Evolutionary conservation across 2,329 filamentous ascomycete genomes (phyloP).

Genomic region (Trichoderma lentiforme): DNA sequence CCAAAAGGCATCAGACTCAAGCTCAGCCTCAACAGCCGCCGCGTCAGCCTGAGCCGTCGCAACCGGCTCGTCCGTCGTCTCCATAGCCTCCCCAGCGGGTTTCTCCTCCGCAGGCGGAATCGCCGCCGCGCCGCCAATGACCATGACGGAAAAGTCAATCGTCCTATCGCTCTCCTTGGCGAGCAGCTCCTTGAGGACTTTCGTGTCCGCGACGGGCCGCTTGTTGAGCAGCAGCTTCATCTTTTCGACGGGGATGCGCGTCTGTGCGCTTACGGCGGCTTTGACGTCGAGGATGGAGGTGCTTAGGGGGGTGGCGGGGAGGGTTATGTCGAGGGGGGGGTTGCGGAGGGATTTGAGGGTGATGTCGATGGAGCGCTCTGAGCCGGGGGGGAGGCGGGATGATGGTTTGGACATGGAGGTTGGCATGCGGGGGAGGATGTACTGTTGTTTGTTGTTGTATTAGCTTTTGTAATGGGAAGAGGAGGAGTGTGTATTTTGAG

Average conservation of each 20-base stretch:
- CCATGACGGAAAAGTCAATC: constrained; percentile 83
- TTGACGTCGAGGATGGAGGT: constrained; percentile 81
- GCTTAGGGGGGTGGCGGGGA: constrained; percentile 60
- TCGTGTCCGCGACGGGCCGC: constrained; percentile 77
- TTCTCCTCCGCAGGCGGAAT: constrained; percentile 42
- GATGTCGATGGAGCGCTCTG: constrained; percentile 54
- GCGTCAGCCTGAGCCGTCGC: neutral
- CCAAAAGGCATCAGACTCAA: constrained; percentile 80
- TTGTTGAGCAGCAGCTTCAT: constrained; percentile 83
- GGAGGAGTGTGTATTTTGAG: neutral
- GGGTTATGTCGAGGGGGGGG: constrained; percentile 63
- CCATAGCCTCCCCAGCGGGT: constrained; percentile 18
- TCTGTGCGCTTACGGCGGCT: constrained; percentile 59
- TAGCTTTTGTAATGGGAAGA: neutral
- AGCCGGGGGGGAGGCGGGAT: constrained; percentile 50
- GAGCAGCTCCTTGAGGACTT: constrained; percentile 72
- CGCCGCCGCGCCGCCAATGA: constrained; percentile 66
- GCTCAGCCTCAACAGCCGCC: constrained; percentile 45
- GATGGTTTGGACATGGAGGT: constrained; percentile 50
- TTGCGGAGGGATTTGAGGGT: constrained; percentile 75
- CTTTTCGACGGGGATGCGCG: constrained; percentile 67
- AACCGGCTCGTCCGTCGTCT: neutral
- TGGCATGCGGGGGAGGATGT: constrained; percentile 67
- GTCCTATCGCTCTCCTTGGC: constrained; percentile 47
- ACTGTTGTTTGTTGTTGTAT: constrained; percentile 42